phyloP scores from a whole-genome alignment of 129 eudicot species.

The Helianthus tuberosus region DNA sequence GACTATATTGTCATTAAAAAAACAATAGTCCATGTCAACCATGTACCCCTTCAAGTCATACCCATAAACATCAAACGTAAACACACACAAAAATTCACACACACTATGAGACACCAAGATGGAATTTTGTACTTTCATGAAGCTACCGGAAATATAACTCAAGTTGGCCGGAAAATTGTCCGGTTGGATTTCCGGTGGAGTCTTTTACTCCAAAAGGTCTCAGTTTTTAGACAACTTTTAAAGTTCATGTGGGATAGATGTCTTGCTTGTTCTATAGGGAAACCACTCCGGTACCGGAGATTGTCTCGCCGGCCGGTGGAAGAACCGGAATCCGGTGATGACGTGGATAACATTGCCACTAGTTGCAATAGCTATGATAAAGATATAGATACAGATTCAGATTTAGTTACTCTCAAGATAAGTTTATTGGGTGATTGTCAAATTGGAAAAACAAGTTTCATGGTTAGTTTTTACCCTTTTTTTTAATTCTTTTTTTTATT shows the following conservation, averaged over 20 bases:
- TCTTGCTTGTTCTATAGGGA: constrained; percentile 56
- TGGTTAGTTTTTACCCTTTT: constrained; percentile 48
- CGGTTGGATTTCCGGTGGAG: constrained; percentile 53
- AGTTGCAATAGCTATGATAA: constrained; percentile 40
- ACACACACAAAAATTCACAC: constrained; percentile 6
- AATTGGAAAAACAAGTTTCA: constrained; percentile 79
- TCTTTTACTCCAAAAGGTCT: constrained; percentile 36
- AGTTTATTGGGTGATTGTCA: constrained; percentile 65
- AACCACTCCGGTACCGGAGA: constrained; percentile 49
- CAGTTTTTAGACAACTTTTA: constrained; percentile 43
- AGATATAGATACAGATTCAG: constrained; percentile 40
- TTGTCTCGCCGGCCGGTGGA: constrained; percentile 37
- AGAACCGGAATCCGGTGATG: constrained; percentile 20
- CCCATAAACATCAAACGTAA: constrained; percentile 27
- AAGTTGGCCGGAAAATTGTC: constrained; percentile 56
- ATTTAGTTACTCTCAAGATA: constrained; percentile 76
- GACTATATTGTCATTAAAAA: constrained; percentile 35
- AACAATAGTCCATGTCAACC: constrained; percentile 50
- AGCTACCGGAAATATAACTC: constrained; percentile 67
- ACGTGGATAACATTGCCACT: constrained; percentile 29
- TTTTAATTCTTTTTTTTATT: background rate
- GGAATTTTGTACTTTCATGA: constrained; percentile 42
- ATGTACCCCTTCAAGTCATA: constrained; percentile 20
- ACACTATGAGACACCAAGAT: constrained; percentile 41
- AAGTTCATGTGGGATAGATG: constrained; percentile 57